These are phyloP conservation scores for Steccherinum ochraceum DNA, from an alignment of 768 basidiomycete species.

Conservation along the genomic window DNA sequence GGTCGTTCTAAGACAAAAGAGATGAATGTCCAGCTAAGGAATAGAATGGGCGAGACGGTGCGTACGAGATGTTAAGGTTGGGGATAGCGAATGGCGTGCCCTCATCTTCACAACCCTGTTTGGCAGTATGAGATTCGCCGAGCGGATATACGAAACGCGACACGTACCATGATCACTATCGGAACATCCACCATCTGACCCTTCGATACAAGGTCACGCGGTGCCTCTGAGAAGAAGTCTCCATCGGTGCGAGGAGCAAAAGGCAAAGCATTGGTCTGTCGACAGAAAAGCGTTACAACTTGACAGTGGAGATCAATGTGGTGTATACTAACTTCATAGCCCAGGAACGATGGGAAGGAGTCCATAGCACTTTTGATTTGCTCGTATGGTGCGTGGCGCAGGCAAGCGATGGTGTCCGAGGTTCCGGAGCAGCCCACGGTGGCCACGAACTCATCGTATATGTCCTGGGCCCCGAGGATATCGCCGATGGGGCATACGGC, in stretches of 20 bases:
- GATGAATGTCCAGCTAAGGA: neutral
- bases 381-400: slow-evolving; percentile 30
- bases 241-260: slow-evolving; percentile 49
- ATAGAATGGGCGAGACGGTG: neutral
- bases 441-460: slow-evolving; percentile 36
- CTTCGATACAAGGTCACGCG: slow-evolving; percentile 33
- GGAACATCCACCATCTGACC: slow-evolving; percentile 44
- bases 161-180: slow-evolving; percentile 34
- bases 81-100: slow-evolving; percentile 36
- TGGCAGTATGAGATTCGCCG: neutral
- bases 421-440: slow-evolving; percentile 29
- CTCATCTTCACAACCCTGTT: slow-evolving; percentile 43
- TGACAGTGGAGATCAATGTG: neutral
- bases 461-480: slow-evolving; percentile 20
- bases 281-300: neutral
- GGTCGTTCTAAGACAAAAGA: slow-evolving; percentile 18
- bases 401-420: slow-evolving; percentile 34
- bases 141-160: neutral
- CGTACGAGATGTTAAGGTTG: slow-evolving; percentile 25
- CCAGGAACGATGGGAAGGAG: slow-evolving; percentile 23
- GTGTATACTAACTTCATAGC: neutral
- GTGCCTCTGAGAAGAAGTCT: slow-evolving; percentile 34
- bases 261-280: slow-evolving; percentile 9
- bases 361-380: slow-evolving; percentile 27
- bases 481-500: slow-evolving; percentile 10